A percentile compares a stretch with the other conserved stretches of the same genome.
Evolutionary conservation across 2,329 filamentous ascomycete genomes (phyloP).

Genomic region (Xylaria sp.): DNA sequence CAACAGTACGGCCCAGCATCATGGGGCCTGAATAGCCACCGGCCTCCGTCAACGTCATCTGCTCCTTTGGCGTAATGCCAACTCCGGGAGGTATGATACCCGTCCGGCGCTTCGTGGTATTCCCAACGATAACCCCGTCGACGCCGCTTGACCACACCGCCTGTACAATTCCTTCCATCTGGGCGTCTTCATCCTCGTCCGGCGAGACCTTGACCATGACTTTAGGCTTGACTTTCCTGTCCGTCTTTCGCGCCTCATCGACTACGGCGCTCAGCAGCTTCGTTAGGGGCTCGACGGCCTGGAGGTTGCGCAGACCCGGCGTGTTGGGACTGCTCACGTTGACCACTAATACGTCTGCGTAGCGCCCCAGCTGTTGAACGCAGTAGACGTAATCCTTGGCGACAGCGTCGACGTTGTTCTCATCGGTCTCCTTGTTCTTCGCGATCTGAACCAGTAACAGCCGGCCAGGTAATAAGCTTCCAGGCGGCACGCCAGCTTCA

Average conservation of each 20-base stretch:
- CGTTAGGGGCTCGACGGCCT: conserved; percentile 85
- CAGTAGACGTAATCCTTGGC: conserved; percentile 88
- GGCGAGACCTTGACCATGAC: conserved; percentile 99
- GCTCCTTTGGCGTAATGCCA: conserved; percentile 73
- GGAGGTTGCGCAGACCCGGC: conserved; percentile 86
- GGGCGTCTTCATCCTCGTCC: conserved; percentile 86
- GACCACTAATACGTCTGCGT: conserved; percentile 96
- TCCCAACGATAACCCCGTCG: conserved; percentile 95
- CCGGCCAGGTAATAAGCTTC: conserved; percentile 80
- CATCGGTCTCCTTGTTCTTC: conserved; percentile 95
- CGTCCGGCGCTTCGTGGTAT: conserved; percentile 88
- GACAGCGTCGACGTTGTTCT: conserved; percentile 84
- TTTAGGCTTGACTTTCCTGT: conserved; percentile 77
- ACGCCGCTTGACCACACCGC: conserved; percentile 87
- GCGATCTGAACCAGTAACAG: conserved; percentile 91
- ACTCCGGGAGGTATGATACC: conserved; percentile 76
- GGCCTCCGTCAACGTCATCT: conserved; percentile 75
- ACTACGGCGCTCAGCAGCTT: conserved; percentile 85
- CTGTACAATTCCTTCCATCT: conserved; percentile 88
- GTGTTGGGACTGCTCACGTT: conserved; percentile 98
- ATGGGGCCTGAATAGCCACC: conserved; percentile 93
- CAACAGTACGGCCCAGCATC: conserved; percentile 83
- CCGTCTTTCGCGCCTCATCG: conserved; percentile 74
- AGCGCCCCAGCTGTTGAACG: conserved; percentile 82
- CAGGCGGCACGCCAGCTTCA: conserved; percentile 79